Evolutionary conservation across 352 stramenopile species (phyloP).

Genomic region (Pythium rishiriense): DNA sequence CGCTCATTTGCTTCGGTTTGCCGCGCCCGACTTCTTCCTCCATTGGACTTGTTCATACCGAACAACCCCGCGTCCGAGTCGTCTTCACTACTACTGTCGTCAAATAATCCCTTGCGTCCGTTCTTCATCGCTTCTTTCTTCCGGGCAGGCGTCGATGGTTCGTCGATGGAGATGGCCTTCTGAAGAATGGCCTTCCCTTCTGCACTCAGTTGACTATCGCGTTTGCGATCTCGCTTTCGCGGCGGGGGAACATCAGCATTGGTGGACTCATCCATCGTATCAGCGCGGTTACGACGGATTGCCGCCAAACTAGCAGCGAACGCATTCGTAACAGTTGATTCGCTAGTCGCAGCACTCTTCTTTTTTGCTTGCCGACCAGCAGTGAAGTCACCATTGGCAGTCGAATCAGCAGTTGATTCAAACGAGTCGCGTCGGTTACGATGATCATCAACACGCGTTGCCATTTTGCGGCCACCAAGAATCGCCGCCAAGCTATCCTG

Average conservation of each 20-base stretch:
- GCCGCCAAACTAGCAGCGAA: slow-evolving; percentile 75
- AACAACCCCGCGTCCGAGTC: slow-evolving; percentile 57
- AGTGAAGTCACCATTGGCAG: slow-evolving; percentile 16
- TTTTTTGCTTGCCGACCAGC: slow-evolving; percentile 4
- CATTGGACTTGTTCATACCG: slow-evolving; percentile 28
- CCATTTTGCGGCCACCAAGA: slow-evolving; percentile 42
- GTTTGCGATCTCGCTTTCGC: slow-evolving; percentile 53
- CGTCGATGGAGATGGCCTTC: slow-evolving; percentile 53
- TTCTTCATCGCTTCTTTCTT: slow-evolving; percentile 27
- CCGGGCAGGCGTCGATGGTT: slow-evolving; percentile 21
- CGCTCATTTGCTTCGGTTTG: background rate
- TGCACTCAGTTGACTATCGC: slow-evolving; percentile 71
- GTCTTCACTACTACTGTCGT: slow-evolving; percentile 68
- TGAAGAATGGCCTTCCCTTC: slow-evolving; percentile 76
- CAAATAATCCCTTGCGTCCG: slow-evolving; percentile 72
- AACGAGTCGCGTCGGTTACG: slow-evolving; percentile 52
- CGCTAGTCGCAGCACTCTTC: background rate
- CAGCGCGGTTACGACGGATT: slow-evolving; percentile 66
- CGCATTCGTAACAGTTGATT: slow-evolving; percentile 49
- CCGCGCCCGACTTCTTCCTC: background rate
- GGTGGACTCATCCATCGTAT: slow-evolving; percentile 56
- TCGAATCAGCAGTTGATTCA: slow-evolving; percentile 35
- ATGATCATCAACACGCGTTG: slow-evolving; percentile 22
- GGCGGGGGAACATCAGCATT: slow-evolving; percentile 7
- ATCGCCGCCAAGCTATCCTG: slow-evolving; percentile 70